A percentile compares a stretch with the other conserved stretches of the same genome.
Evolutionary conservation across 768 basidiomycete genomes (phyloP).

Genomic region (Auriscalpium orientale): DNA sequence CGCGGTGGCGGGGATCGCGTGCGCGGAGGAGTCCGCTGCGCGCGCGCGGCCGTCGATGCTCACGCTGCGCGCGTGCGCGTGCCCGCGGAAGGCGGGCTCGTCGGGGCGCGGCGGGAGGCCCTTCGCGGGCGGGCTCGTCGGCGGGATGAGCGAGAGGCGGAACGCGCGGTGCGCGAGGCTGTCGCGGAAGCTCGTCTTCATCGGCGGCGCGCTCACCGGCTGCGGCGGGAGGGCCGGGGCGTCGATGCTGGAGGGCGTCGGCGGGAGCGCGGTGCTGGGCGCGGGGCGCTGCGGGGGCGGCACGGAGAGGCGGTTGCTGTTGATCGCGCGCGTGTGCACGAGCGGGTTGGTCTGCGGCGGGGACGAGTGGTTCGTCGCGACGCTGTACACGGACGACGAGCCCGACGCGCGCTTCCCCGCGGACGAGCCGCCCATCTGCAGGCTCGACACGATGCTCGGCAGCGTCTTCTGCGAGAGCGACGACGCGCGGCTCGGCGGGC

Average conservation of each 20-base stretch:
- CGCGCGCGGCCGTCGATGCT: conserved; percentile 15
- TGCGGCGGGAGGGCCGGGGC: conserved; percentile 21
- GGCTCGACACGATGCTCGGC: conserved; percentile 10
- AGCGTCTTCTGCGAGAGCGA: conserved; percentile 22
- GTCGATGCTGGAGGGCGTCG: conserved; percentile 41
- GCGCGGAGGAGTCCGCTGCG: conserved; percentile 32
- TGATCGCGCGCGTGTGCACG: conserved; percentile 15
- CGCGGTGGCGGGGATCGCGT: conserved; percentile 38
- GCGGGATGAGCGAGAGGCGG: conserved; percentile 30
- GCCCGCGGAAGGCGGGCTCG: conserved; percentile 28
- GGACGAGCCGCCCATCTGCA: conserved; percentile 3
- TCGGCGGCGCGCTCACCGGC: conserved; percentile 19
- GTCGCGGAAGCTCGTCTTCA: conserved; percentile 40
- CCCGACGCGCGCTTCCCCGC: conserved; percentile 11
- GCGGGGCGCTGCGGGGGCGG: conserved; percentile 70
- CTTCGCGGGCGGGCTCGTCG: conserved; percentile 54
- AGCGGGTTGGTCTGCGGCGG: conserved; percentile 26
- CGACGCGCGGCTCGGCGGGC: conserved; percentile 17
- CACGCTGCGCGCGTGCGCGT: conserved; percentile 20
- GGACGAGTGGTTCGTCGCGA: conserved; percentile 17
- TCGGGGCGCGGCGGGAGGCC: conserved; percentile 59
- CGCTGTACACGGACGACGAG: conserved; percentile 39
- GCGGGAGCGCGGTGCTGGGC: conserved; percentile 62
- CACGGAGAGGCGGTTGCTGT: conserved; percentile 47
- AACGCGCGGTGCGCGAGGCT: conserved; percentile 51